Evolutionary conservation across 2,329 filamentous ascomycete genomes (phyloP), one percentile per base, ranked within the genome.

Genomic region (Monilinia vaccinii-corymbosi): DNA sequence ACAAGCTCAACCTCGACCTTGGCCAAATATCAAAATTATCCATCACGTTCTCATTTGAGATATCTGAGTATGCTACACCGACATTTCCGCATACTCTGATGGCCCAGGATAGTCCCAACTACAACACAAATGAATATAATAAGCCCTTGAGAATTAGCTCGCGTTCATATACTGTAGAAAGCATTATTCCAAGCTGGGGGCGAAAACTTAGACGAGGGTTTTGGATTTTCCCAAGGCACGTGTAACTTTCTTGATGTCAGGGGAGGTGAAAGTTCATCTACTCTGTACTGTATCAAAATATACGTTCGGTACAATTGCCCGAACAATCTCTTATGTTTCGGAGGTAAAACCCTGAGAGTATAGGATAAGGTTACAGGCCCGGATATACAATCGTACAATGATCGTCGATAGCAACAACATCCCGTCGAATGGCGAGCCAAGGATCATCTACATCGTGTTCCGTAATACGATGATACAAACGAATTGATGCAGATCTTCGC

Each of bases 401-500:
- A 16, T 14, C 21, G 28, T 18, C 36, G 25, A 52, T 42, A 52
- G 50, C 36, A 32, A 31, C 34, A 42, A 42, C 50, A 36, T 21
- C n/a, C 38, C 11, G 38, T 53, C 42, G 31, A 28, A 44, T n/a
- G 32, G 42, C 32, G 6, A 16, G 16, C 23, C 34, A 40, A 40
- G 45, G 45, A 47, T 57, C 38, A 10, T 23, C 23, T 53, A 31
- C 32, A 32, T 53, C 28, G 44, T 50, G 18, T 25, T 23, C 28
- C 36, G 38, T 58, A 36, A 45, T 36, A 58, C 47, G 44, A 50
- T 58, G 47, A 45, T 36, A 58, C 47, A 52, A 50, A 52, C 31
- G 56, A 58, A 58, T 44, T 50, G 56, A 52, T 58, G 56, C 28
- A 52, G 36, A 52, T 58, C 56, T 51, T 51, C 36, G 28, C 36